Evolutionary conservation across 805 yeast species (phyloP), one percentile per base, ranked within the genome.

Genomic region (Ogataea ganodermae): DNA sequence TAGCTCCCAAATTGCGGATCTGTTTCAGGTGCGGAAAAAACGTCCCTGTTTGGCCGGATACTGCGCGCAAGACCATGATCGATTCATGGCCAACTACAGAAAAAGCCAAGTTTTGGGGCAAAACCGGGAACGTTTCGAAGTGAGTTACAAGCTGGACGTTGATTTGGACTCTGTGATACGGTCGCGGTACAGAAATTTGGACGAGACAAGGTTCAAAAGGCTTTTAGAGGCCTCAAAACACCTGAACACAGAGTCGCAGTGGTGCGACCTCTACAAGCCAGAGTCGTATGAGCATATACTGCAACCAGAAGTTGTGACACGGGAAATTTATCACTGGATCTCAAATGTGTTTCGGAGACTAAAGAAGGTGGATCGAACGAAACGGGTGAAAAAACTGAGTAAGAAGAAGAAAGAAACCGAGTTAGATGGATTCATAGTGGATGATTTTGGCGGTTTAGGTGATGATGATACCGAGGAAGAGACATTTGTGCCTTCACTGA

Each of bases 401-500:
- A 56, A 46, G 46, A 59, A 46, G 52, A 56, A 42, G 50, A 59
- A 44, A 45, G 38, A 40, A 4, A 31, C 53, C n/a, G 59, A 55
- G 9, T 22, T 67, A 50, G 67, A 64, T 42, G 69, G 59, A 12
- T 78, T 77, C 45, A 65, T 77, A 6, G 76, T 74, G 6, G 62
- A 65, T 47, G 74, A 69, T 48, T 46, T 48, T 26, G 56, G 51
- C 30, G 55, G 45, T 6, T 51, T 43, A 4, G 50, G 37, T 9
- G 63, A 51, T 13, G 59, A 51, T 10, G 58, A 55, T 2, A 63
- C 58, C 9, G 62, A 68, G 1, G 73, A 69, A 24, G 74, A 56
- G n/a, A 51, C 65, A 0, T 82, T 76, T 59, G 76, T 81, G 1
- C 92, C 94, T 0, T 60, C 86, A 3, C 65, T 86, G 61, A 78